Percentiles rank a stretch among this genome's conserved stretches.
phyloP scores from a whole-genome alignment of 148 eudicot genomes.

The Cornus kousa region DNA sequence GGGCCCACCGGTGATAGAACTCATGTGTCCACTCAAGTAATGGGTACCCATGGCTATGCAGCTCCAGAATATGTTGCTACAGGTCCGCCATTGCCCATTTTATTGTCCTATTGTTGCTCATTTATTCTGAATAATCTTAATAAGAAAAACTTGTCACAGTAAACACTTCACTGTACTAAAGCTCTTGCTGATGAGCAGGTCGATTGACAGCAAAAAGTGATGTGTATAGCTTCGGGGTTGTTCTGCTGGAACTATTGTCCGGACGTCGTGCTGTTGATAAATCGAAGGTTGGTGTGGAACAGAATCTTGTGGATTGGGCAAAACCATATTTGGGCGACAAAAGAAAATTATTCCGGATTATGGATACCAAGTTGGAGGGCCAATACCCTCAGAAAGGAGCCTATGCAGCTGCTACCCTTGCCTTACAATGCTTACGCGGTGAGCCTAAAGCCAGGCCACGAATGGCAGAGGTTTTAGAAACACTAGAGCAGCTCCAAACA shows the following conservation, averaged over 20 bases:
- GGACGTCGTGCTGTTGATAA: constrained; percentile 78
- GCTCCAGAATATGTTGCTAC: constrained; percentile 70
- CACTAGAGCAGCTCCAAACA: constrained; percentile 59
- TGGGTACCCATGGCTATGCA: constrained; percentile 66
- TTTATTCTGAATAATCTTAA: neutral
- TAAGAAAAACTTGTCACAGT: neutral
- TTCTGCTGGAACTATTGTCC: constrained; percentile 63
- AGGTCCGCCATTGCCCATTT: constrained; percentile 22
- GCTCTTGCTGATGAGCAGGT: constrained; percentile 37
- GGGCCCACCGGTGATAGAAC: constrained; percentile 67
- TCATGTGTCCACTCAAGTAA: constrained; percentile 61
- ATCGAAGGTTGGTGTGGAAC: constrained; percentile 53
- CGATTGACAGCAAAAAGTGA: constrained; percentile 71
- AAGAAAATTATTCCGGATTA: constrained; percentile 63
- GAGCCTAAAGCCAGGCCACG: constrained; percentile 65
- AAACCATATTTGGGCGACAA: constrained; percentile 69
- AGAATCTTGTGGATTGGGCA: constrained; percentile 79
- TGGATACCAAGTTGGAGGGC: constrained; percentile 80
- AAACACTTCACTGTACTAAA: neutral
- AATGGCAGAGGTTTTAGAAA: constrained; percentile 58
- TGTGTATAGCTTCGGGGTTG: constrained; percentile 84
- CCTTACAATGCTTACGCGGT: constrained; percentile 47
- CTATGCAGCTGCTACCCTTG: constrained; percentile 58
- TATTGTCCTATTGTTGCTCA: neutral
- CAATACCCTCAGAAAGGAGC: constrained; percentile 85